Evolutionary conservation across 129 eudicot species (phyloP).

Genomic region (Flaveria sonorensis): DNA sequence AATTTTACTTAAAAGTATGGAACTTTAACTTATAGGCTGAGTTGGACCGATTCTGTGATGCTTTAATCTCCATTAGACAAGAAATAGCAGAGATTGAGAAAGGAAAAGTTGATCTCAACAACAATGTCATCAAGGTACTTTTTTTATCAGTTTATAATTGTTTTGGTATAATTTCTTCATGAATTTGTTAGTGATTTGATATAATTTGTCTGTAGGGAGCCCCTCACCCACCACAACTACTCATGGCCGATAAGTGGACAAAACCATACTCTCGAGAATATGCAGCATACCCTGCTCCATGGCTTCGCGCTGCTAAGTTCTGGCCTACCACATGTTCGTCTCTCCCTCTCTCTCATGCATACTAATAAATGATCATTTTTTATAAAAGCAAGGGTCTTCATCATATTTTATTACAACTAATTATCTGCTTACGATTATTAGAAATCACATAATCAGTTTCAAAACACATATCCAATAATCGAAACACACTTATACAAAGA

Average conservation of each 20-base stretch:
- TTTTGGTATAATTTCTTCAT: not conserved
- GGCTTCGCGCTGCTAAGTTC: conserved; percentile 89
- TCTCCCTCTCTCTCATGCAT: not conserved
- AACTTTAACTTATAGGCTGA: conserved; percentile 60
- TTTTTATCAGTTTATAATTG: not conserved
- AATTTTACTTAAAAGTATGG: conserved; percentile 7
- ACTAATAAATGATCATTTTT: no score
- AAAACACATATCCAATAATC: not conserved
- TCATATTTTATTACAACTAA: not conserved
- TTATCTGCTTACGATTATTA: not conserved
- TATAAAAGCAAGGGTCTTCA: no score
- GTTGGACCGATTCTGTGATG: conserved; percentile 92
- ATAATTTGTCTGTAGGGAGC: conserved; percentile 65
- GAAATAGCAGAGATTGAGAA: conserved; percentile 89
- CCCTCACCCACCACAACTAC: conserved; percentile 90
- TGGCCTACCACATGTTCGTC: conserved; percentile 92
- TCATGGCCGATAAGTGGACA: conserved; percentile 96
- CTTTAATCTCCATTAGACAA: conserved; percentile 88
- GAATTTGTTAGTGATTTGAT: not conserved
- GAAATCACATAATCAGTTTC: not conserved
- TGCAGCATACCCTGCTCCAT: conserved; percentile 94
- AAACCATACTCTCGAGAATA: conserved; percentile 92
- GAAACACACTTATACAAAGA: not conserved
- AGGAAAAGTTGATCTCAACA: conserved; percentile 74
- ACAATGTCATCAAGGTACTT: conserved; percentile 88